Evolutionary conservation across 2,329 filamentous ascomycete genomes (phyloP), one percentile per base, ranked within the genome.

Genomic region (Fusarium metavorans): DNA sequence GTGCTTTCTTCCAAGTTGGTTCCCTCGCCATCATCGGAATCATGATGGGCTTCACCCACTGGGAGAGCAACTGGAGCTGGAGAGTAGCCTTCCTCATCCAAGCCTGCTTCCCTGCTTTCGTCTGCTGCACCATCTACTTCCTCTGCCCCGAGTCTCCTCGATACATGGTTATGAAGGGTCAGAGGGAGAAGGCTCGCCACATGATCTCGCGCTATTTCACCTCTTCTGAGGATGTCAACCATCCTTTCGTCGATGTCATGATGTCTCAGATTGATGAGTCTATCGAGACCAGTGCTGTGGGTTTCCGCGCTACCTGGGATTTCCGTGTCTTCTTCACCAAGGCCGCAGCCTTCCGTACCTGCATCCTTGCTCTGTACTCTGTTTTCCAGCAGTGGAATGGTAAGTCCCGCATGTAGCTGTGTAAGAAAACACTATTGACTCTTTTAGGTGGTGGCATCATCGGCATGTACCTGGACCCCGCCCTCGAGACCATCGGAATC

Each of bases 21-120:
- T 77, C 75, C 0, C 50, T 77, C 8, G 13, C 71, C 4, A 74
- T 77, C 48, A 67, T 77, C 4, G 76, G 75, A 2, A 71, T 77
- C 8, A 77, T 77, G 75, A 77, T 77, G 76, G 75, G 64, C 1
- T 72, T 77, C 18, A 77, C 75, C 0, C 57, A 70, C 9, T 77
- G 75, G 76, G 67, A 76, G 5, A 77, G 71, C 23, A 68, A 77
- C 20, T 77, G 73, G 75, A 75, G 74, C 37, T 77, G 76, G 76
- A 54, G 75, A 32, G 66, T 66, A 1, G 76, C 76, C 0, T 77
- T 77, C 14, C 68, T 77, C 10, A 70, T 77, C 18, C 76, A 77
- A 20, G 64, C 75, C 7, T 64, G 68, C 23, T 77, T 77, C 61
- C 75, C 76, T 0, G 57, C 48, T 4, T 27, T 77, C 7, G 75